Evolutionary conservation across 495 filamentous ascomycete genomes (phyloP).

Genomic region (Aspergillus sparsus): DNA sequence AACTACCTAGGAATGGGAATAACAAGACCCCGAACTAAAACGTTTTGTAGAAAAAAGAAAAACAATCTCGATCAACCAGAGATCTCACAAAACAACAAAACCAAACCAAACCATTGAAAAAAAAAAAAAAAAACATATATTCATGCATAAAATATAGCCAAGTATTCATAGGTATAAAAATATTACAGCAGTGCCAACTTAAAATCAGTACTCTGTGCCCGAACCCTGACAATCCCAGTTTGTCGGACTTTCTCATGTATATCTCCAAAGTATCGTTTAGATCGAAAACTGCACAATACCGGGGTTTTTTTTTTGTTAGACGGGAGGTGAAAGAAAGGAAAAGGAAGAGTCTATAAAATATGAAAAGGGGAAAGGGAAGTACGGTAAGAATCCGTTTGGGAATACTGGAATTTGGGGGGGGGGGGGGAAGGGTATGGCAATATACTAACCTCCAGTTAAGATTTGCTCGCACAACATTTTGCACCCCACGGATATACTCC

Average conservation of each 20-base stretch:
- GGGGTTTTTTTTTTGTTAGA: background rate
- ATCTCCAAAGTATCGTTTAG: conserved; percentile 28
- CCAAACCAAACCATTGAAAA: background rate
- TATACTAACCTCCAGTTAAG: conserved; percentile 38
- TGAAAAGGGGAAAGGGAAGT: background rate
- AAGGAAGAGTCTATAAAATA: no score
- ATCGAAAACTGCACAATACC: conserved; percentile 20
- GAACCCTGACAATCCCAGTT: conserved; percentile 21
- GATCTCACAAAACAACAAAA: no score
- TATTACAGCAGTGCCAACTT: conserved; percentile 9
- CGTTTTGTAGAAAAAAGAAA: no score
- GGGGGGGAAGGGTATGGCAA: no score
- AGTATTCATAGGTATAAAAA: background rate
- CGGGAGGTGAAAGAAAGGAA: background rate
- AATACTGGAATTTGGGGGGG: no score
- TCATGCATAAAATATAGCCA: background rate
- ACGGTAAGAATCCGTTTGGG: background rate
- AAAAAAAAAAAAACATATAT: background rate
- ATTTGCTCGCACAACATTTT: conserved; percentile 34
- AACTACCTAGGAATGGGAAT: no score
- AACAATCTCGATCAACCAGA: no score
- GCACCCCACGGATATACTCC: conserved; percentile 36
- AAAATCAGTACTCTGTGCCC: conserved; percentile 12
- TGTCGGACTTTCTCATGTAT: conserved; percentile 21
- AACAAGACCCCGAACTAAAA: no score